A percentile compares a stretch with the other conserved stretches of the same genome.
Conservation (phyloP, 257 asterid species). For the Solanum sejunctum region DNA sequence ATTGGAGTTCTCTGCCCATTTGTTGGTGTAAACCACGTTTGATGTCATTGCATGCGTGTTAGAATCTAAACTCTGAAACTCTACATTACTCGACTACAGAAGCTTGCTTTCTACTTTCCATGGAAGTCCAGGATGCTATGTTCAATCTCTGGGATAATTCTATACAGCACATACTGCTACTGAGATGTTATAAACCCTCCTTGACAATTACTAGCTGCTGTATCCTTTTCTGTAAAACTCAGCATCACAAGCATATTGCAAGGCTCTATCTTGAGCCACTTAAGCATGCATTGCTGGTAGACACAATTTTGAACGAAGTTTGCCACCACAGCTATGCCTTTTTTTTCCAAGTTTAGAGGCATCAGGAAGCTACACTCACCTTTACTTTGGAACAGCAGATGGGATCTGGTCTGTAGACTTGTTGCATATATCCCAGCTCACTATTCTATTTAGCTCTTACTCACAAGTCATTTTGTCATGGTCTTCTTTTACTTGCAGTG, state of each 20-base stretch:
- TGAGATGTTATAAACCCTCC: neutral
- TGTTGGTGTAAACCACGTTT: neutral
- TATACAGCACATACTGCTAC: neutral
- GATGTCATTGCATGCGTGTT: neutral
- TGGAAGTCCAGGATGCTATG: neutral
- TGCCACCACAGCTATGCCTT: neutral
- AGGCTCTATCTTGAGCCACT: neutral
- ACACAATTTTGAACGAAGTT: neutral
- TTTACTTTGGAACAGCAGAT: neutral
- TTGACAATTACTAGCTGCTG: neutral
- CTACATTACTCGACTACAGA: neutral
- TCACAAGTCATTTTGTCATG: neutral
- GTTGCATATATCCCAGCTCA: neutral
- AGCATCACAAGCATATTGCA: neutral
- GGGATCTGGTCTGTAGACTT: neutral
- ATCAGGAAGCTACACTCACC: neutral
- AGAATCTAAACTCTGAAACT: neutral
- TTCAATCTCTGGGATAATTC: neutral
- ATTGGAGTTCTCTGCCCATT: neutral
- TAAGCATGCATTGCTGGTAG: neutral
- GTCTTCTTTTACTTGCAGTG: neutral
- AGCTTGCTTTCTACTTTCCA: neutral
- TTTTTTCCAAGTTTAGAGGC: neutral
- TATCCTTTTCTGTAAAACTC: neutral
- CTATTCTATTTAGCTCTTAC: neutral